Conservation (phyloP, 306 rosid species). For the Ceratonia siliqua region DNA sequence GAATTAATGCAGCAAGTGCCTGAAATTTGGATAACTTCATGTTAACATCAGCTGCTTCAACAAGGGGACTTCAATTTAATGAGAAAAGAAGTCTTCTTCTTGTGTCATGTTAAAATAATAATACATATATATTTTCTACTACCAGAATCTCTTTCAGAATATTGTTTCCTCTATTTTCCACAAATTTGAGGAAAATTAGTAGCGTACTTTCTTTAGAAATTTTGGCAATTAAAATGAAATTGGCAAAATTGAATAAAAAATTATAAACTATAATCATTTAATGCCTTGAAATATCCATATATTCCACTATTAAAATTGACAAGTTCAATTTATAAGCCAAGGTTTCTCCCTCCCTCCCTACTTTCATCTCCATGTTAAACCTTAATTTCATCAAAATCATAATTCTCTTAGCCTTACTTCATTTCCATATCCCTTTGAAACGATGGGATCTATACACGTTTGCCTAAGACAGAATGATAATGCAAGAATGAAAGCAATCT, state of each 20-base stretch:
- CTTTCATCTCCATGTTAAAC: not conserved
- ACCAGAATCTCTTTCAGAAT: no score
- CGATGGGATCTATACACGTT: not conserved
- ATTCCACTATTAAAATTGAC: not conserved
- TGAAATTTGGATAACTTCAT: slow-evolving; percentile 70
- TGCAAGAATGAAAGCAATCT: not conserved
- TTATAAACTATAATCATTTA: not conserved
- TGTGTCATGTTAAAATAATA: not conserved
- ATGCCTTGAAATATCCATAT: not conserved
- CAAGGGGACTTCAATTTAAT: not conserved
- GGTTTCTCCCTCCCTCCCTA: not conserved
- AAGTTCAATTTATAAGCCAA: not conserved
- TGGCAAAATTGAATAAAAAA: not conserved
- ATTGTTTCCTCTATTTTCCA: not conserved
- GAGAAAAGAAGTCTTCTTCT: not conserved
- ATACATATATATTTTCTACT: not conserved
- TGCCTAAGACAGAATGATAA: not conserved
- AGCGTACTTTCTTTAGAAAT: not conserved
- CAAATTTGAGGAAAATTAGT: not conserved
- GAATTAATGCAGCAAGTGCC: slow-evolving; percentile 74
- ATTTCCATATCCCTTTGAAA: not conserved
- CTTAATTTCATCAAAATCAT: not conserved
- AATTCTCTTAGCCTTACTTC: not conserved
- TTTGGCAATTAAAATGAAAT: not conserved
- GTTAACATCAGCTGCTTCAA: slow-evolving; percentile 68